A percentile compares a stretch with the other conserved stretches of the same genome.
phyloP scores from a whole-genome alignment of 2,329 filamentous ascomycete species.

The Paecilomyces variotii region DNA sequence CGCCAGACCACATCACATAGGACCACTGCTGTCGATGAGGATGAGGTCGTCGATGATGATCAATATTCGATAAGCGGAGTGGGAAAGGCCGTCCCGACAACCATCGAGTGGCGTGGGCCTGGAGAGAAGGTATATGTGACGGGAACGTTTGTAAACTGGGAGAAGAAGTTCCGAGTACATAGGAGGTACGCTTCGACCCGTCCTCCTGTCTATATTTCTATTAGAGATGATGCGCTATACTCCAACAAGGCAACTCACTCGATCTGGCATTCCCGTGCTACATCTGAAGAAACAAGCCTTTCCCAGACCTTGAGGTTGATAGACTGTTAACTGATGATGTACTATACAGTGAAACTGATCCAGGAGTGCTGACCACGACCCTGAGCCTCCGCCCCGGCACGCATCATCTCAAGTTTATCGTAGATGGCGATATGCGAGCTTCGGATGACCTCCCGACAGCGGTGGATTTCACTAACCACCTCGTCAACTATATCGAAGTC shows the following conservation, averaged over 20 bases:
- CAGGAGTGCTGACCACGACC: constrained; percentile 62
- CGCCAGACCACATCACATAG: constrained; percentile 49
- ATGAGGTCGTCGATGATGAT: constrained; percentile 69
- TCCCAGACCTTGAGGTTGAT: constrained; percentile 3
- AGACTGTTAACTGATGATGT: constrained; percentile 2
- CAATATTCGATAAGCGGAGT: constrained; percentile 59
- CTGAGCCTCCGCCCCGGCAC: constrained; percentile 86
- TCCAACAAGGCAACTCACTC: constrained; percentile 1
- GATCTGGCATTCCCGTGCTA: background rate
- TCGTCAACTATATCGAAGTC: constrained; percentile 98
- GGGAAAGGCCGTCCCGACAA: constrained; percentile 71
- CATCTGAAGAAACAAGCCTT: background rate
- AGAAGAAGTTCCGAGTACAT: constrained; percentile 82
- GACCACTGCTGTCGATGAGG: constrained; percentile 55
- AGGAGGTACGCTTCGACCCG: constrained; percentile 59
- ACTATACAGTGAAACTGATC: constrained; percentile 32
- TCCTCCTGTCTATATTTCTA: background rate
- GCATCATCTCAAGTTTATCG: constrained; percentile 92
- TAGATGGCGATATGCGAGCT: constrained; percentile 87
- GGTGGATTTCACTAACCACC: constrained; percentile 93
- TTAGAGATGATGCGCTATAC: background rate
- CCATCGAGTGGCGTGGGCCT: constrained; percentile 74
- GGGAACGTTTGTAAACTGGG: constrained; percentile 95
- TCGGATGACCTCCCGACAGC: constrained; percentile 83
- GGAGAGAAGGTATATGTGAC: constrained; percentile 94